A percentile compares a stretch with the other conserved stretches of the same genome.
phyloP scores from a whole-genome alignment of 345 rosid species.

The Xanthoceras sorbifolium region DNA sequence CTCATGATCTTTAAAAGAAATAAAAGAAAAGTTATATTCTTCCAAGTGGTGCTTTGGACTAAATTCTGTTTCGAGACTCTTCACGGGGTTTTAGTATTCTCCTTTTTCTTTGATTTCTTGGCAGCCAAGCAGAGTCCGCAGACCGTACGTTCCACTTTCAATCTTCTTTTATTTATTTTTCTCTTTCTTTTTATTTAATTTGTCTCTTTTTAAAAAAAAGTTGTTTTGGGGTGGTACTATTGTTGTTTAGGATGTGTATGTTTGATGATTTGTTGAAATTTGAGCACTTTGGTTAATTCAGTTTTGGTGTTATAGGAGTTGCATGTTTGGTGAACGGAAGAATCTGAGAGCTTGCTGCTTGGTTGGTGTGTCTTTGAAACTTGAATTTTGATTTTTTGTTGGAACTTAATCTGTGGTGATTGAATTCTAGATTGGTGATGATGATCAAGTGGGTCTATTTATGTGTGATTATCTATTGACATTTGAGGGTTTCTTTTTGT shows the following conservation, averaged over 20 bases:
- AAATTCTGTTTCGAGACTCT: background rate
- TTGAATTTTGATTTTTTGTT: background rate
- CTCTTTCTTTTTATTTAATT: background rate
- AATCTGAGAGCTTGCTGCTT: background rate
- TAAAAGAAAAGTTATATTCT: background rate
- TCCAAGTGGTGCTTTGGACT: background rate
- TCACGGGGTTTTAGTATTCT: too few species aligned
- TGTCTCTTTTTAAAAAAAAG: background rate
- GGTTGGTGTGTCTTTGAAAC: background rate
- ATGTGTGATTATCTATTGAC: too few species aligned
- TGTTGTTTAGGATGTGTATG: slow-evolving; percentile 1
- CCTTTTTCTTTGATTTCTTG: background rate
- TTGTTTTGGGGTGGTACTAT: background rate
- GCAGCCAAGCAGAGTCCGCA: background rate
- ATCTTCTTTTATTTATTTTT: background rate
- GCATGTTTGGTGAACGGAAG: background rate
- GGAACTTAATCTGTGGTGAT: background rate
- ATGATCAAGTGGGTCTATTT: background rate
- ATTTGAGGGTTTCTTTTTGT: background rate
- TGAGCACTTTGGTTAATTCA: background rate
- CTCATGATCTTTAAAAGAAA: background rate
- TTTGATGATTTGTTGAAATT: too few species aligned
- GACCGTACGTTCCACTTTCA: background rate
- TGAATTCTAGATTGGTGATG: background rate
- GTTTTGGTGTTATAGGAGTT: background rate